phyloP scores from a whole-genome alignment of 129 eudicot genomes.

The Ambrosia trifida region DNA sequence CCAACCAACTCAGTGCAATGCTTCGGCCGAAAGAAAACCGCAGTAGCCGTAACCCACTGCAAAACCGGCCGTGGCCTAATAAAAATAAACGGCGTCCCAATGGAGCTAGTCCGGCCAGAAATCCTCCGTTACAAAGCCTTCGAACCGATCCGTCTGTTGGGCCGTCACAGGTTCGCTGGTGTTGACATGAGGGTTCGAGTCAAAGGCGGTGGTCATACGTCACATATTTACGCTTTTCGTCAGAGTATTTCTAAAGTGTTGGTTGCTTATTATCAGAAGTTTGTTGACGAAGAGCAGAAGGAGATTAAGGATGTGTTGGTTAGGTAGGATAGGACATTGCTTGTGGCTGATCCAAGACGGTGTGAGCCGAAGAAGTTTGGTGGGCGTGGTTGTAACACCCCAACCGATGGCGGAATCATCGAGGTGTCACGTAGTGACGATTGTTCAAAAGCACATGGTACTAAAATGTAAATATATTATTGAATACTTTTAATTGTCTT shows the following conservation, averaged over 20 bases:
- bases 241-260: slow-evolving; percentile 39
- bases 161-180: slow-evolving; percentile 35
- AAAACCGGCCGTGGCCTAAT: slow-evolving; percentile 42
- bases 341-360: slow-evolving; percentile 46
- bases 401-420: too few relatives aligned
- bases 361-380: slow-evolving; percentile 50
- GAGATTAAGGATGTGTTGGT: slow-evolving; percentile 82
- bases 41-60: slow-evolving; percentile 50
- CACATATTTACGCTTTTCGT: slow-evolving; percentile 42
- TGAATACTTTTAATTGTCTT: too few relatives aligned
- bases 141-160: slow-evolving; percentile 40
- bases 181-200: slow-evolving; percentile 49
- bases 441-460: too few relatives aligned
- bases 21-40: slow-evolving; percentile 44
- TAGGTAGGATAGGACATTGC: slow-evolving; percentile 68
- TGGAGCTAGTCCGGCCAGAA: slow-evolving; percentile 42
- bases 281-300: slow-evolving; percentile 70
- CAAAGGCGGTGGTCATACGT: slow-evolving; percentile 45
- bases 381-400: too few relatives aligned
- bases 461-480: too few relatives aligned
- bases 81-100: slow-evolving; percentile 39
- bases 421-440: too few relatives aligned
- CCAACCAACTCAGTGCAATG: slow-evolving; percentile 40
- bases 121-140: slow-evolving; percentile 43
- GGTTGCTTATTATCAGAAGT: slow-evolving; percentile 54